Evolutionary conservation across 495 filamentous ascomycete genomes (phyloP), one percentile per base, ranked within the genome.

Genomic region (Cryomyces antarcticus): DNA sequence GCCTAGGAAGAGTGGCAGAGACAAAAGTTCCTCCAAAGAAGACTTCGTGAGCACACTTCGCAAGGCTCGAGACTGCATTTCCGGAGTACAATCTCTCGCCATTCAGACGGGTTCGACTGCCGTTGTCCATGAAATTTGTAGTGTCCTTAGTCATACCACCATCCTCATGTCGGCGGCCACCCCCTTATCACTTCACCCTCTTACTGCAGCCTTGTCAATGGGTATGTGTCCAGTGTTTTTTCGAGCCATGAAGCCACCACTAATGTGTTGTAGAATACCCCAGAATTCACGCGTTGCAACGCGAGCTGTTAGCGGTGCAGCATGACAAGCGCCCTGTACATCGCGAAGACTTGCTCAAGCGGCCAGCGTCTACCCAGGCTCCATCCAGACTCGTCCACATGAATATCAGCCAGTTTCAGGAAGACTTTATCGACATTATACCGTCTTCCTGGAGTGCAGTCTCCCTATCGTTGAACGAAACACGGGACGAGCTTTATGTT

Each of bases 361-460:
- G 71, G 68, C 68, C 70, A 41, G 45, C 51, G 44, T 10, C 54
- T 29, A 29, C 54, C 49, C 27, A 61, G 55, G 51, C 61, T 42
- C 61, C 30, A 58, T 57, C 9, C 41, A 34, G 31, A 27, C 5
- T 57, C 60, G 5, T 55, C 62, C 12, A 72, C 73, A 34, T 59
- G 69, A 54, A 59, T 59, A 41, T 59, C 49, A 30, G 31, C 7
- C 38, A 53, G 6, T 80, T 86, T 48, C 78, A 82, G 52, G 58
- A 60, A 36, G 71, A 84, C 31, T 85, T 75, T 53, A 63, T 86
- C 46, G 81, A 88, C 50, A 82, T 92, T 43, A 75, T 96, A 29
- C 92, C 89, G 0, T 58, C 64, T 17, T 57, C 65, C 24, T 97
- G 89, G 89, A 84, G 77, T 34, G 83, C 82, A 5, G 62, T 96